These are phyloP conservation scores for Cytospora piceae DNA, from an alignment of 2,329 filamentous ascomycete genomes.

Conservation along the genomic window DNA sequence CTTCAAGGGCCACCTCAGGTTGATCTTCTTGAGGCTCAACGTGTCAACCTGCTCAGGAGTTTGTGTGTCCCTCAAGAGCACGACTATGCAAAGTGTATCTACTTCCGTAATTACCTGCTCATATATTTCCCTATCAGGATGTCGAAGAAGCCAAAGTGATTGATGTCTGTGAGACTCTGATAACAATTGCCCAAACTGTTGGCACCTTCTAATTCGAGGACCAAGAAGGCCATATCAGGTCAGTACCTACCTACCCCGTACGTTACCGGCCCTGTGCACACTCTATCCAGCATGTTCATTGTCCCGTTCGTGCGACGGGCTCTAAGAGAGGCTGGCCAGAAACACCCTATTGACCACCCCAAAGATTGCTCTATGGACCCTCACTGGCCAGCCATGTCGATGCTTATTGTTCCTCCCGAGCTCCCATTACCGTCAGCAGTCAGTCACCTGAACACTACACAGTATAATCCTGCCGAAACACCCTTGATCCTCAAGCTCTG, in stretches of 20 bases:
- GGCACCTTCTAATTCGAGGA: constrained; percentile 28
- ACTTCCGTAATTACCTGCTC: neutral
- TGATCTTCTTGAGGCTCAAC: too few relatives aligned
- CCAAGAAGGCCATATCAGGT: neutral
- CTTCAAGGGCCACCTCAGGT: too few relatives aligned
- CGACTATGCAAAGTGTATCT: too few relatives aligned
- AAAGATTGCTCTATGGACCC: constrained; percentile 6
- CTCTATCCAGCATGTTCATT: neutral
- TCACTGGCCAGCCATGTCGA: neutral
- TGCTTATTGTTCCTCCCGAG: neutral
- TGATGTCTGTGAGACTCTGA: neutral
- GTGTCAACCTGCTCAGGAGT: too few relatives aligned
- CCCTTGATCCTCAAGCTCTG: neutral
- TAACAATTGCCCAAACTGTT: constrained; percentile 1
- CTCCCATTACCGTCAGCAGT: neutral
- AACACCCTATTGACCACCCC: neutral
- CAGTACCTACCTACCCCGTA: neutral
- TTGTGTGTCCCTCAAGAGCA: neutral
- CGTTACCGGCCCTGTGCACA: neutral
- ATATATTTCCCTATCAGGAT: neutral
- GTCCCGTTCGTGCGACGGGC: neutral
- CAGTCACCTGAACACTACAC: neutral
- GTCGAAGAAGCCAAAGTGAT: too few relatives aligned
- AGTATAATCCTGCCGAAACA: too few relatives aligned
- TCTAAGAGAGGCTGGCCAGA: constrained; percentile 3